These are phyloP conservation scores for Phyllosticta citribraziliensis DNA, from an alignment of 2,329 filamentous ascomycete species.

Conservation along the genomic window DNA sequence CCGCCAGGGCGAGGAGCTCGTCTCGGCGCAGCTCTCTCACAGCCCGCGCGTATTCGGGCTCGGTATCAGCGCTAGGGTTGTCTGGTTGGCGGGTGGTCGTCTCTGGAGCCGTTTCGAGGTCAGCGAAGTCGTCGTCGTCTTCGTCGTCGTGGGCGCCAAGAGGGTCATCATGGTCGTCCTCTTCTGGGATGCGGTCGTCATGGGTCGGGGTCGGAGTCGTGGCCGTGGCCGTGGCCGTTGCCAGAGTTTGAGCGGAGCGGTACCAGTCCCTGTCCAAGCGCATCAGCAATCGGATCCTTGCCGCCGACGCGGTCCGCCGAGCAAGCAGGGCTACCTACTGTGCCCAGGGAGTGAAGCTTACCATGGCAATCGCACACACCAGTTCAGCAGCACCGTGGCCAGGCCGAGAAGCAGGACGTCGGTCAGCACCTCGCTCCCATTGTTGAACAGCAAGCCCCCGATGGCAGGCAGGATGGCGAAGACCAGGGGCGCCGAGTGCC, in stretches of 20 bases:
- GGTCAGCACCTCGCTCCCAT: conserved; percentile 74
- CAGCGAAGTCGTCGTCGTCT: conserved; percentile 4
- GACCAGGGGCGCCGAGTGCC: conserved; percentile 71
- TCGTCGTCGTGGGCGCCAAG: conserved; percentile 15
- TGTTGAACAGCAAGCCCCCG: conserved; percentile 74
- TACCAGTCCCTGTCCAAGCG: conserved; percentile 40
- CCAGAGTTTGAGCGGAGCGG: conserved; percentile 33
- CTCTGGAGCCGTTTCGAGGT: background rate
- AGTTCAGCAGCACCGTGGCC: conserved; percentile 80
- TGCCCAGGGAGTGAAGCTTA: conserved; percentile 31
- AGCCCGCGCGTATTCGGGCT: conserved; percentile 32
- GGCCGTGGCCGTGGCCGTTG: background rate
- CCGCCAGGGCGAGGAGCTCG: conserved; percentile 62
- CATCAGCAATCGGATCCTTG: conserved; percentile 3
- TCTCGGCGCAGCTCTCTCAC: conserved; percentile 58
- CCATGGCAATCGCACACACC: conserved; percentile 87
- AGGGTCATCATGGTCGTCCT: conserved; percentile 17
- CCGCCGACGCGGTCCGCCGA: background rate
- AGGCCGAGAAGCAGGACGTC: conserved; percentile 74
- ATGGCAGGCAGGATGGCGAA: conserved; percentile 79
- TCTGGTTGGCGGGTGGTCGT: background rate
- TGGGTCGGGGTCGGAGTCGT: conserved; percentile 7
- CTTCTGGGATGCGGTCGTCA: conserved; percentile 19
- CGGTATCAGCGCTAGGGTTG: background rate
- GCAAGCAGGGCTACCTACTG: background rate